phyloP scores from a whole-genome alignment of 306 rosid genomes.

The Dryas alaskensis region DNA sequence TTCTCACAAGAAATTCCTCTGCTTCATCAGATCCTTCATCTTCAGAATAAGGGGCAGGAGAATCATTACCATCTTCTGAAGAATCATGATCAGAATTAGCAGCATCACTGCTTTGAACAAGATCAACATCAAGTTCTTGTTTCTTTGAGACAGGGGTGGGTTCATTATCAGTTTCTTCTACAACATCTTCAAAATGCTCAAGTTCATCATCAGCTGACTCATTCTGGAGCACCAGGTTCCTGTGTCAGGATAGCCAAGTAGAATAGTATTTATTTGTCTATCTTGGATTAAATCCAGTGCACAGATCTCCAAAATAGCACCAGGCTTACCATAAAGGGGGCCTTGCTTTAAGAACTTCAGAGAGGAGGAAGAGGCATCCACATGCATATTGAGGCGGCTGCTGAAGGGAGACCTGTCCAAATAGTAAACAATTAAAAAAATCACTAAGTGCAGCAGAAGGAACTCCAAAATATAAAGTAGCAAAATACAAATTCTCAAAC shows the following conservation, averaged over 20 bases:
- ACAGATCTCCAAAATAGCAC: neutral
- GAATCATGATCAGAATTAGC: slow-evolving; percentile 48
- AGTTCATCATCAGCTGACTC: slow-evolving; percentile 79
- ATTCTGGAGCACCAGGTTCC: slow-evolving; percentile 75
- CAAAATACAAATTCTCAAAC: too few species aligned
- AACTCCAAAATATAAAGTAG: too few species aligned
- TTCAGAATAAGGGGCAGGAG: slow-evolving; percentile 51
- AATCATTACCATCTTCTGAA: slow-evolving; percentile 58
- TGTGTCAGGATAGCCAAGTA: slow-evolving; percentile 26
- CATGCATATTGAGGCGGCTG: slow-evolving; percentile 97
- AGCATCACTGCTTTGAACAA: slow-evolving; percentile 29
- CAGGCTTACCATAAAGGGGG: slow-evolving; percentile 74
- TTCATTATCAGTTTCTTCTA: slow-evolving; percentile 54
- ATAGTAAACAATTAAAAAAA: neutral
- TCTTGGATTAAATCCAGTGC: neutral
- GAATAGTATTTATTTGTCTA: neutral
- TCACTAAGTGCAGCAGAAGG: slow-evolving; percentile 20
- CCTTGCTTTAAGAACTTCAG: slow-evolving; percentile 91
- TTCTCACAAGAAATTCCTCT: slow-evolving; percentile 50
- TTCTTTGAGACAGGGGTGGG: slow-evolving; percentile 39
- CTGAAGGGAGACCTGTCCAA: slow-evolving; percentile 81
- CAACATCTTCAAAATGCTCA: slow-evolving; percentile 87
- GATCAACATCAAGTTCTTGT: slow-evolving; percentile 26
- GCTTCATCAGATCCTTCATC: slow-evolving; percentile 62
- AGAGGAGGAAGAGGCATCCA: slow-evolving; percentile 88